phyloP scores from a whole-genome alignment of 176 grass and related monocot genomes.

The Saccharum officinarum region DNA sequence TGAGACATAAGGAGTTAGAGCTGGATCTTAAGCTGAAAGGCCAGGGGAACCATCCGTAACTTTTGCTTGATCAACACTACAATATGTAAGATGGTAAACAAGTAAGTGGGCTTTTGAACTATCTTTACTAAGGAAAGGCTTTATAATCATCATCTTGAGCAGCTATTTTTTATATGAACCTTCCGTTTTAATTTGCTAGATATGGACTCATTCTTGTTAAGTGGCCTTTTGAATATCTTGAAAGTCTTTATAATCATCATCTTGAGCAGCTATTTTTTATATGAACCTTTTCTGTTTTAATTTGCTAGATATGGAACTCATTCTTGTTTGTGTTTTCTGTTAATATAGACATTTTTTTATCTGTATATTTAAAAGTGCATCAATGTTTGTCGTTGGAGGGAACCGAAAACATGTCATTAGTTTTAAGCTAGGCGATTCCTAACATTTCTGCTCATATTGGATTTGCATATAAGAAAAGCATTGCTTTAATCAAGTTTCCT shows the following conservation, averaged over 20 bases:
- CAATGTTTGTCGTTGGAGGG: neutral
- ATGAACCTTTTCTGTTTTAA: neutral
- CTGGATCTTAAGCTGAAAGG: conserved; percentile 56
- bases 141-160: neutral
- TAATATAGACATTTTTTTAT: neutral
- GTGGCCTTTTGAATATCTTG: too few relatives aligned
- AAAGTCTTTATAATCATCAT: neutral
- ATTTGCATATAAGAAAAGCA: conserved; percentile 20
- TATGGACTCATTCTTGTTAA: too few relatives aligned
- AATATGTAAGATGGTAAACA: conserved; percentile 20
- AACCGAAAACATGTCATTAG: neutral
- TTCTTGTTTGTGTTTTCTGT: neutral
- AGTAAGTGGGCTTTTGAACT: conserved; percentile 15
- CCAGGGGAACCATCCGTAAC: conserved; percentile 25
- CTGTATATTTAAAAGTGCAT: neutral
- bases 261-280: neutral
- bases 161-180: neutral
- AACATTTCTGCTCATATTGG: neutral
- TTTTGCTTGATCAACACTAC: conserved; percentile 26
- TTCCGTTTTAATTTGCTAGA: neutral
- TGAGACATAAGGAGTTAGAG: conserved; percentile 69
- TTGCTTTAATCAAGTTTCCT: neutral
- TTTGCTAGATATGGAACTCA: neutral
- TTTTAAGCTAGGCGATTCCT: neutral
- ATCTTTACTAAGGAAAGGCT: neutral